Percentiles rank a stretch among this genome's conserved stretches.
phyloP scores from a whole-genome alignment of 164 flowering plant genomes.

The Annona squamosa region DNA sequence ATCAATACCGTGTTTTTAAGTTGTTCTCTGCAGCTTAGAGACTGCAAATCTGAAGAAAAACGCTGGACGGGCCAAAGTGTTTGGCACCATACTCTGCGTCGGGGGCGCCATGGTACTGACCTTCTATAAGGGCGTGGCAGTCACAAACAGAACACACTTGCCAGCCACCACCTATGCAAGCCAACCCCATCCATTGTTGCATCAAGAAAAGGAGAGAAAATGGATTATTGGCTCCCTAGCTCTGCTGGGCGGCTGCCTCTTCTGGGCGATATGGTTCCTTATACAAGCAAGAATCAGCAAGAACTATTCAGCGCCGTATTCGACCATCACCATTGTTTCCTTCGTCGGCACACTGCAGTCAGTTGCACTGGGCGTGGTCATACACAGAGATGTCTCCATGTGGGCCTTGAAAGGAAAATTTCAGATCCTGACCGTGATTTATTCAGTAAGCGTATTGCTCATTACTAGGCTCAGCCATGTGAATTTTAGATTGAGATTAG shows the following conservation, averaged over 20 bases:
- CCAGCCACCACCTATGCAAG: slow-evolving; percentile 6
- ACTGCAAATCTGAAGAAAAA: slow-evolving; percentile 40
- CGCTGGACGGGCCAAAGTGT: slow-evolving; percentile 59
- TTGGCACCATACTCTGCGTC: slow-evolving; percentile 53
- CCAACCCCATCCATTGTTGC: slow-evolving; percentile 7
- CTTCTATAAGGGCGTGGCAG: slow-evolving; percentile 58
- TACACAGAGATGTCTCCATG: slow-evolving; percentile 28
- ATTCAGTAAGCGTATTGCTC: slow-evolving; percentile 43
- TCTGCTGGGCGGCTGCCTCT: slow-evolving; percentile 36
- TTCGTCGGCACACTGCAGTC: slow-evolving; percentile 63
- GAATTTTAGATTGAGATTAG: neutral
- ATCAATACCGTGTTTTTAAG: neutral
- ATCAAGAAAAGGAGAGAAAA: slow-evolving; percentile 18
- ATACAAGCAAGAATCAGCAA: slow-evolving; percentile 52
- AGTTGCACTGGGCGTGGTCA: slow-evolving; percentile 31
- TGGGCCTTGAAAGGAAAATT: slow-evolving; percentile 56
- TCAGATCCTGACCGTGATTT: slow-evolving; percentile 45
- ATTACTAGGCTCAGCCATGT: neutral
- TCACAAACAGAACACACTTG: slow-evolving; percentile 22
- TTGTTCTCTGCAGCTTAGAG: slow-evolving; percentile 48
- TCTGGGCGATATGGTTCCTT: slow-evolving; percentile 86
- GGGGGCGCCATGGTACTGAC: slow-evolving; percentile 64
- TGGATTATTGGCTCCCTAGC: slow-evolving; percentile 58
- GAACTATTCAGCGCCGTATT: slow-evolving; percentile 52
- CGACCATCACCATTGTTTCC: slow-evolving; percentile 63